Conservation (phyloP, 805 yeast species). For the Yarrowia sp. region DNA sequence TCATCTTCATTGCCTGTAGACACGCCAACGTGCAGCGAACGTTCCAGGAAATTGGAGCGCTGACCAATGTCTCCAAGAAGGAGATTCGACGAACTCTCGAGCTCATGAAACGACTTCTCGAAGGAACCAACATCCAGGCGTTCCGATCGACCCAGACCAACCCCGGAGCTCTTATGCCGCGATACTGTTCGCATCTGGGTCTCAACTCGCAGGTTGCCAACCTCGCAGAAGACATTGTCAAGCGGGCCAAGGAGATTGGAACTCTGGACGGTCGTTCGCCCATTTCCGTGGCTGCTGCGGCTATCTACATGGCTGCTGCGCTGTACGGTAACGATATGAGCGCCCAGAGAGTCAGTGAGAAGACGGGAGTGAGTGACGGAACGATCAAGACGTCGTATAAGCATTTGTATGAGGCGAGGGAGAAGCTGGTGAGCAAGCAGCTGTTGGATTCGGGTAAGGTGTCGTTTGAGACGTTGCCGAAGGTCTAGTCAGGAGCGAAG, state of each 20-base stretch:
- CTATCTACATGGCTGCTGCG: conserved; percentile 91
- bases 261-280: conserved; percentile 97
- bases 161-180: conserved; percentile 92
- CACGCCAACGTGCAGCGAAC: conserved; percentile 93
- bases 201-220: conserved; percentile 82
- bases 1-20: conserved; percentile 92
- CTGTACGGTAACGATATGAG: conserved; percentile 79
- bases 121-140: conserved; percentile 50
- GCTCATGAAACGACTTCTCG: conserved; percentile 74
- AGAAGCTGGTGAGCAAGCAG: conserved; percentile 72
- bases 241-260: conserved; percentile 87
- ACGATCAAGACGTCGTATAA: conserved; percentile 93
- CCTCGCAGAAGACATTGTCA: conserved; percentile 92
- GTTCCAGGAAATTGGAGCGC: conserved; percentile 93
- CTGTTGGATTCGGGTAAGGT: conserved; percentile 78
- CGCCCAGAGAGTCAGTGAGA: conserved; percentile 84
- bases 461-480: conserved; percentile 56
- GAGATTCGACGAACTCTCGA: conserved; percentile 93
- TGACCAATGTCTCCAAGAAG: conserved; percentile 90
- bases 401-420: conserved; percentile 75
- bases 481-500: conserved; percentile 43
- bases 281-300: conserved; percentile 96
- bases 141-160: conserved; percentile 80
- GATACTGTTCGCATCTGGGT: conserved; percentile 96
- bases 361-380: conserved; percentile 96